These are phyloP conservation scores for Monosporozyma siamensis DNA, from an alignment of 805 yeast genomes.

Conservation along the genomic window DNA sequence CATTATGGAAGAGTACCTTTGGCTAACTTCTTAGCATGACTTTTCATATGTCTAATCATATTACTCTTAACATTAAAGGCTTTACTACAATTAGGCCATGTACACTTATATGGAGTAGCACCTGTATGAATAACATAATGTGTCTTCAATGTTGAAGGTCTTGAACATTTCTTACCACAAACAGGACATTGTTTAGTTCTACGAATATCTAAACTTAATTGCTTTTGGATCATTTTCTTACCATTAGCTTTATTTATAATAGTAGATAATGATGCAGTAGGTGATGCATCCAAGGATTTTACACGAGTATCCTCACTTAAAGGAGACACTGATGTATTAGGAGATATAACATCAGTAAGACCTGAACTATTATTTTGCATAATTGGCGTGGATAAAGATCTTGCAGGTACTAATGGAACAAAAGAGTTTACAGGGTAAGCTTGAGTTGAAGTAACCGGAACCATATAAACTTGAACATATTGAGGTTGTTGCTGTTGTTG, in stretches of 20 bases:
- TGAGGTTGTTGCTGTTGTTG: not conserved
- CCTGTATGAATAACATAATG: constrained; percentile 77
- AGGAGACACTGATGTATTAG: too few relatives aligned
- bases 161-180: constrained; percentile 68
- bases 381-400: not conserved
- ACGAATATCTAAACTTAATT: constrained; percentile 7
- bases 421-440: not conserved
- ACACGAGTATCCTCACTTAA: too few relatives aligned
- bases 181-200: constrained; percentile 36
- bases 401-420: not conserved
- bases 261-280: not conserved
- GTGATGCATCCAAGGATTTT: too few relatives aligned
- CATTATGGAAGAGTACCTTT: not conserved
- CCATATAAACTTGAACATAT: not conserved
- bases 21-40: constrained; percentile 41
- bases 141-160: constrained; percentile 74
- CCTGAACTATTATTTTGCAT: not conserved
- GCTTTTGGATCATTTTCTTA: constrained; percentile 3
- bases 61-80: constrained; percentile 69
- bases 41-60: constrained; percentile 66
- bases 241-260: constrained; percentile 1
- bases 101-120: constrained; percentile 58
- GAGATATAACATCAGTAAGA: too few relatives aligned
- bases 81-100: constrained; percentile 56
- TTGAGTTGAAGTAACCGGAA: not conserved